Evolutionary conservation across 345 rosid genomes (phyloP).

Genomic region (Anacardium occidentale): DNA sequence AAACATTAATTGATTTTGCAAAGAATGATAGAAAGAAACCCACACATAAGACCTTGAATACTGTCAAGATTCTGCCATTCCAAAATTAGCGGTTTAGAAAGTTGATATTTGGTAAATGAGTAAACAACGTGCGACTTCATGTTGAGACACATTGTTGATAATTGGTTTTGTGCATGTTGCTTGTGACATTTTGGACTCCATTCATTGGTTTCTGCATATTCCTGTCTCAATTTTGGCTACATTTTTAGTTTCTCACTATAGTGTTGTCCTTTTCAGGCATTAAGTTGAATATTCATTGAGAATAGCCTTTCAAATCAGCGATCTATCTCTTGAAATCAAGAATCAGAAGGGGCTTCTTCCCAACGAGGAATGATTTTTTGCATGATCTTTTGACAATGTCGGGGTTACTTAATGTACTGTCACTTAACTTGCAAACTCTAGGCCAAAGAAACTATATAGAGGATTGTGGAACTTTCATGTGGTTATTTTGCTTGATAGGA

Average conservation of each 20-base stretch:
- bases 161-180: background rate
- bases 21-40: background rate
- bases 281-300: constrained; percentile 19
- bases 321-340: constrained; percentile 36
- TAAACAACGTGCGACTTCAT: background rate
- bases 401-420: constrained; percentile 81
- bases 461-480: background rate
- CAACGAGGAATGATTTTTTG: constrained; percentile 58
- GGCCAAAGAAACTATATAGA: background rate
- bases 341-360: constrained; percentile 35
- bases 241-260: constrained; percentile 25
- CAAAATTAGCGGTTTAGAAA: background rate
- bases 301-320: constrained; percentile 29
- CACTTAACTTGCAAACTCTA: constrained; percentile 18
- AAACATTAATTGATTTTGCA: background rate
- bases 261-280: constrained; percentile 43
- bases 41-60: background rate
- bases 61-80: background rate
- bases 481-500: background rate
- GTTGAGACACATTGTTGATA: background rate
- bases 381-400: constrained; percentile 73
- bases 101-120: background rate
- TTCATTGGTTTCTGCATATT: background rate
- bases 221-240: constrained; percentile 9
- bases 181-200: background rate